Base-by-base conservation (phyloP, 2,329 filamentous ascomycete species). In the Aphanoascus verrucosus region DNA sequence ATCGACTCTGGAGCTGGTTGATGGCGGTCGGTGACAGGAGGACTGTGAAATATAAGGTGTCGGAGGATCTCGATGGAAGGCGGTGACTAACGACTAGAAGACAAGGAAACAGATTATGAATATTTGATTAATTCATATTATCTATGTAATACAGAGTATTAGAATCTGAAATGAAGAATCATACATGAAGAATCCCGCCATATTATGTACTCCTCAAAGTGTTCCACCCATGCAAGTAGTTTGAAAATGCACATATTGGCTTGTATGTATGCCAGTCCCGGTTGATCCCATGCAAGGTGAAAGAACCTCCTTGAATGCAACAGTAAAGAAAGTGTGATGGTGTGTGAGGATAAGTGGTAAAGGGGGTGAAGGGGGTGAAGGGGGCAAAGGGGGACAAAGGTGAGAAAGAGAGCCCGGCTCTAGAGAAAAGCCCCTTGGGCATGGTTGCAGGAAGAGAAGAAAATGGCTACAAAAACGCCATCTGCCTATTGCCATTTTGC, bases 1-100 rank as follows among this genome's bases (percentile, higher is more conserved):
- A 84, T 79, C 0, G 81, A 80, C 0, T n/a, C 73, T 77, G 60
- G 72, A 74, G 61, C 65, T 79, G 58, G 69, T 78, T 9, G 69
- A n/a, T 77, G 2, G 74, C n/a, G n/a, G n/a, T n/a, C n/a, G n/a
- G n/a, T n/a, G n/a, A n/a, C n/a, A n/a, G n/a, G n/a, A n/a, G n/a
- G n/a, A n/a, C n/a, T n/a, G n/a, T n/a, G n/a, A n/a, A n/a, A n/a
- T n/a, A n/a, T n/a, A n/a, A n/a, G n/a, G n/a, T n/a, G n/a, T 14
- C 5, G 15, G 19, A 32, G 12, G 11, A 28, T 45, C 6, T n/a
- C 8, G 23, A 14, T 17, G 23, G 23, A 28, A 4, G 23, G 23
- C 23, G 7, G 7, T 28, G 23, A 7, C 23, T 7, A 28, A 28
- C 23, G 23, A 7, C 15, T 32, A 28, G 32, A 32, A 31, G 12